A percentile compares a stretch with the other conserved stretches of the same genome.
These are phyloP conservation scores for Chalciporus piperatus DNA, from an alignment of 768 basidiomycete genomes.

Conservation along the genomic window DNA sequence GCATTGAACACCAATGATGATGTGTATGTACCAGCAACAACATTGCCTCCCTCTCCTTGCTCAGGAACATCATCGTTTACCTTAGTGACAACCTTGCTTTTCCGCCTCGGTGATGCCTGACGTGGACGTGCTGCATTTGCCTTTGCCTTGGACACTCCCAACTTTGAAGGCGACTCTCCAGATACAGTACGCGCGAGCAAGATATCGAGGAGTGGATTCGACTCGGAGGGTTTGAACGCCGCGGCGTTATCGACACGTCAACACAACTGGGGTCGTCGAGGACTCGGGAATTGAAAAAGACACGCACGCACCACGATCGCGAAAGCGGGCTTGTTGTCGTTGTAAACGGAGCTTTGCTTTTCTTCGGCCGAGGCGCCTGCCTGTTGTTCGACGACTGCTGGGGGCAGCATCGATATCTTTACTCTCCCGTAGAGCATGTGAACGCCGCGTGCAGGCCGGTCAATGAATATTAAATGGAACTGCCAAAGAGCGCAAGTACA, in stretches of 20 bases:
- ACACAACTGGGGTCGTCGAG: neutral
- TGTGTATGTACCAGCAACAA: slow-evolving; percentile 12
- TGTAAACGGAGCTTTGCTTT: slow-evolving; percentile 61
- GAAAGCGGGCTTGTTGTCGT: slow-evolving; percentile 63
- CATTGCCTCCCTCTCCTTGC: neutral
- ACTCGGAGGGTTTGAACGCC: slow-evolving; percentile 51
- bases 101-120: neutral
- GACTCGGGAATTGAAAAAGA: neutral
- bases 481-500: slow-evolving; percentile 24
- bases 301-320: slow-evolving; percentile 64
- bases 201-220: slow-evolving; percentile 50
- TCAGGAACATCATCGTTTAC: neutral
- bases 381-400: slow-evolving; percentile 15
- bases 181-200: slow-evolving; percentile 49
- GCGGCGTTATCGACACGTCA: slow-evolving; percentile 35
- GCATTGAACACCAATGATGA: neutral
- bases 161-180: slow-evolving; percentile 46
- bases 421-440: no score
- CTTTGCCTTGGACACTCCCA: neutral
- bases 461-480: slow-evolving; percentile 14
- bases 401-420: neutral
- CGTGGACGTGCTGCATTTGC: neutral
- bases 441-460: slow-evolving; percentile 4
- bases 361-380: slow-evolving; percentile 45
- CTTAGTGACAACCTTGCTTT: neutral